Evolutionary conservation across 1,139 yeast genomes (phyloP).

Genomic region (Suhomyces kunorum): DNA sequence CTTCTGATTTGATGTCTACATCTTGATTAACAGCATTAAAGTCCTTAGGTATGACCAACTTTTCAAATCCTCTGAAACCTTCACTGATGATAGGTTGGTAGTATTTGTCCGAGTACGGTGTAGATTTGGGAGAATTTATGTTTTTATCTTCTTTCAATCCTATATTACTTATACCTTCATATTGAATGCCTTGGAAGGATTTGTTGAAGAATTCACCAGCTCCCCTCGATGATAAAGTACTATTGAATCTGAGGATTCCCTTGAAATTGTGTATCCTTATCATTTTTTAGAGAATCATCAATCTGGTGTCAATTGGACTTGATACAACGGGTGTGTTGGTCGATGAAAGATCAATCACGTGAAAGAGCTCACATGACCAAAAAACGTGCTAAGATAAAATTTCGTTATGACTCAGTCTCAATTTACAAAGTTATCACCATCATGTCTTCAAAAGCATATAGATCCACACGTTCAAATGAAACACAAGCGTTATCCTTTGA

Average conservation of each 20-base stretch:
- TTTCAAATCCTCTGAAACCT: conserved; percentile 31
- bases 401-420: conserved; percentile 9
- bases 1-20: conserved; percentile 45
- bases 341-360: neutral
- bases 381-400: neutral
- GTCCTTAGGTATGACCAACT: conserved; percentile 27
- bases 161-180: conserved; percentile 10
- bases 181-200: conserved; percentile 6
- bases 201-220: neutral
- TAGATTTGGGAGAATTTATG: conserved; percentile 8
- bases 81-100: conserved; percentile 32
- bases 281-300: too few species aligned
- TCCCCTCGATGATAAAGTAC: conserved; percentile 2
- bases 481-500: conserved; percentile 71
- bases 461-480: conserved; percentile 79
- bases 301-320: too few species aligned
- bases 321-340: too few species aligned
- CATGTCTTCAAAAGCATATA: conserved; percentile 57
- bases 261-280: conserved; percentile 12
- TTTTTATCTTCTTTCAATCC: conserved; percentile 1
- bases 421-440: neutral
- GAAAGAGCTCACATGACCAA: too few species aligned
- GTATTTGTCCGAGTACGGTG: conserved; percentile 31
- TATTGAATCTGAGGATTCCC: conserved; percentile 11
- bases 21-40: conserved; percentile 51